A percentile compares a stretch with the other conserved stretches of the same genome.
Conservation (phyloP, 371 early-diverging fungal species). For the Apophysomyces trapeziformis region DNA sequence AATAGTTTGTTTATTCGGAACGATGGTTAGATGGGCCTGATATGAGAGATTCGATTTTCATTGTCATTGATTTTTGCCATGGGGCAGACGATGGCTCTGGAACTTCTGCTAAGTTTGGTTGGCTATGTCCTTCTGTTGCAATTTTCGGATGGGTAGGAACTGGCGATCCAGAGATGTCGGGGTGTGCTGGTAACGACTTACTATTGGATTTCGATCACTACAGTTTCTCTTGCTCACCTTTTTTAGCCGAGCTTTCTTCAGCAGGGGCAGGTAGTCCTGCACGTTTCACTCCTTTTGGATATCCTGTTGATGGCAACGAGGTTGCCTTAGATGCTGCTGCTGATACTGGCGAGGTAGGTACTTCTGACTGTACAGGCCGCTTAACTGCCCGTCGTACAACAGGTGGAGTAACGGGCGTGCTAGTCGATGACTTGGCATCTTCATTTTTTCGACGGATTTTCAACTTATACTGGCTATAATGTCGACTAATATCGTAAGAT, state of each 20-base stretch:
- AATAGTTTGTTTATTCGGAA: too few species aligned
- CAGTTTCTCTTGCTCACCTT: background rate
- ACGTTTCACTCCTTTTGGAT: conserved; percentile 7
- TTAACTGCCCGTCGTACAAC: background rate
- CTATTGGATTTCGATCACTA: background rate
- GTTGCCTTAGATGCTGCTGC: background rate
- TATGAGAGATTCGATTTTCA: conserved; percentile 38
- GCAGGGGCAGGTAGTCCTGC: background rate
- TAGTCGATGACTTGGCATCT: background rate
- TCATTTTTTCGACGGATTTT: conserved; percentile 15
- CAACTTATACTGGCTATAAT: conserved; percentile 55
- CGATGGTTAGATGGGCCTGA: conserved; percentile 14
- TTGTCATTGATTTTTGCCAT: conserved; percentile 27
- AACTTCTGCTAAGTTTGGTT: background rate
- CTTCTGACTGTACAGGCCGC: background rate
- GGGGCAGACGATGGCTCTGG: background rate
- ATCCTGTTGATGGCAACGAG: background rate
- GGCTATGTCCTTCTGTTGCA: background rate
- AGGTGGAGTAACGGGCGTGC: background rate
- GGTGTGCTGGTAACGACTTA: background rate
- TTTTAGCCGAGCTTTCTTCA: background rate
- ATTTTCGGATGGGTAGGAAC: background rate
- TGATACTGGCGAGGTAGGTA: background rate
- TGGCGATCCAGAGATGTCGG: background rate
- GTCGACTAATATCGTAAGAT: conserved; percentile 58